Percentiles rank a stretch among this genome's conserved stretches.
Evolutionary conservation across 2,329 filamentous ascomycete genomes (phyloP).

Genomic region (Penicillium sp.): DNA sequence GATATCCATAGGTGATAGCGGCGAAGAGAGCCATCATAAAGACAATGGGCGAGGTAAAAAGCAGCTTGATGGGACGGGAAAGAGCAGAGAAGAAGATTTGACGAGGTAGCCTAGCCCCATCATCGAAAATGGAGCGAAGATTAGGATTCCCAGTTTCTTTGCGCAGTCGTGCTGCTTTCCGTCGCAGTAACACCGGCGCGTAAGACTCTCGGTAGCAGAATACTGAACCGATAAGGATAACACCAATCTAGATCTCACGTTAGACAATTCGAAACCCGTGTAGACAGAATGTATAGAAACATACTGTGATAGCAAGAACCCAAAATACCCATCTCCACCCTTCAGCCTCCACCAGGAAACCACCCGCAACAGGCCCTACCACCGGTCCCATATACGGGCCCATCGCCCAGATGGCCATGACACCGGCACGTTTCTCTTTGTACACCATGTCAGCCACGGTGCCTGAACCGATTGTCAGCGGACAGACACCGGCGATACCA

Average conservation of each 20-base stretch:
- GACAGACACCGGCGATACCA: conserved; percentile 63
- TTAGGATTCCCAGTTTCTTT: conserved; percentile 46
- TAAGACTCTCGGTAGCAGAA: conserved; percentile 49
- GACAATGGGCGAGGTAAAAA: conserved; percentile 55
- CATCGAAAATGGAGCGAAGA: conserved; percentile 36
- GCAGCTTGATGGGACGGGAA: conserved; percentile 53
- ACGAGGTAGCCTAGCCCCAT: conserved; percentile 28
- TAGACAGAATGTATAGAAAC: background rate
- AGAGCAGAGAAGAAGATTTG: conserved; percentile 44
- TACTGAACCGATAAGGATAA: conserved; percentile 31
- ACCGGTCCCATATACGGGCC: conserved; percentile 39
- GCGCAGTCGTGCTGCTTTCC: conserved; percentile 40
- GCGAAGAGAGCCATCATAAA: conserved; percentile 55
- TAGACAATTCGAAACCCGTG: background rate
- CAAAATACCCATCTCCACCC: conserved; percentile 28
- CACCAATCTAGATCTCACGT: conserved; percentile 22
- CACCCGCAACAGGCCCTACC: conserved; percentile 21
- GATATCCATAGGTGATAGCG: conserved; percentile 54
- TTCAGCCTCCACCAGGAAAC: conserved; percentile 21
- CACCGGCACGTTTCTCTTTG: conserved; percentile 58
- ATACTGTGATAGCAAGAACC: conserved; percentile 26
- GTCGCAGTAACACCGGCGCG: conserved; percentile 43
- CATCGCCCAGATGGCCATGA: conserved; percentile 55
- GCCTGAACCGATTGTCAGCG: conserved; percentile 66
- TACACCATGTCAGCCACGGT: conserved; percentile 66